Evolutionary conservation across 2,329 filamentous ascomycete species (phyloP).

Genomic region (Chlorencoelia australis): DNA sequence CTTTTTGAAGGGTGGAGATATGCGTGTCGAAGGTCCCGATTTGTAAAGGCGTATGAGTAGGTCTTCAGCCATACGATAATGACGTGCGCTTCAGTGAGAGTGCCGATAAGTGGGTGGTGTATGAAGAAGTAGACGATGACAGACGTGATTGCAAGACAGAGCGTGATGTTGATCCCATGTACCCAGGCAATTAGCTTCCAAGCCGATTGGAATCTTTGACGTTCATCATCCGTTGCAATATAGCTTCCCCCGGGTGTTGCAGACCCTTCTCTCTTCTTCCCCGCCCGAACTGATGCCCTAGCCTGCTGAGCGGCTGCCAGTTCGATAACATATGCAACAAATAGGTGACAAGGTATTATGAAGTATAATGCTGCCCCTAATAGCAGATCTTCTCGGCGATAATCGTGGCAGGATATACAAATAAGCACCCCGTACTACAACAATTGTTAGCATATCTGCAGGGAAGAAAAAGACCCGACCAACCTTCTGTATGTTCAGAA

Average conservation of each 20-base stretch:
- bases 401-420: constrained; percentile 83
- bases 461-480: background rate
- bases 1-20: constrained; percentile 66
- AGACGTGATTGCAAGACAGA: constrained; percentile 72
- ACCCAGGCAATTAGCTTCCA: constrained; percentile 75
- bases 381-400: constrained; percentile 65
- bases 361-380: constrained; percentile 73
- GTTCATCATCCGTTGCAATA: constrained; percentile 31
- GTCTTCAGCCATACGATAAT: constrained; percentile 96
- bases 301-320: constrained; percentile 72
- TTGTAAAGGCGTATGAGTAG: constrained; percentile 91
- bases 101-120: constrained; percentile 88
- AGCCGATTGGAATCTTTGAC: constrained; percentile 58
- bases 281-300: constrained; percentile 51
- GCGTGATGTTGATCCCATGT: constrained; percentile 74
- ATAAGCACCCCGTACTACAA: constrained; percentile 80
- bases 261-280: constrained; percentile 31
- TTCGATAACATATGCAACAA: constrained; percentile 86
- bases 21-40: constrained; percentile 86
- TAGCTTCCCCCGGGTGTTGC: constrained; percentile 26
- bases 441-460: constrained; percentile 11
- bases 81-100: constrained; percentile 80
- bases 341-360: constrained; percentile 80
- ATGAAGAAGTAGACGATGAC: constrained; percentile 84
- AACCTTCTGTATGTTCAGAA: constrained; percentile 56